Conservation (phyloP, 1,139 yeast species). For the Blastobotrys ciferrii region DNA sequence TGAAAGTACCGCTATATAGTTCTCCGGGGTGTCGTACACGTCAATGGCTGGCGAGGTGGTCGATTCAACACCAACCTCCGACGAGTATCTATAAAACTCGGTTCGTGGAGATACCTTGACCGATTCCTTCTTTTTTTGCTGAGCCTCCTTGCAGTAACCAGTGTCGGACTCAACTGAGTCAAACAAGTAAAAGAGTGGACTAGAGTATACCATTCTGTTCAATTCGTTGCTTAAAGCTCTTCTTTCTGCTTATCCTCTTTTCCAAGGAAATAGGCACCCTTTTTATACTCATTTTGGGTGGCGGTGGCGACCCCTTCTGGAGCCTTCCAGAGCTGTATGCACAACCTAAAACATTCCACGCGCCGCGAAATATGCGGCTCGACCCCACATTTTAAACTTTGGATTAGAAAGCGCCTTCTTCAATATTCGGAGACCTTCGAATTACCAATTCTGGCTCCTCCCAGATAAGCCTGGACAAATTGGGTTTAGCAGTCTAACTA, state of each 20-base stretch:
- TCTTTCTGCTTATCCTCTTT: background rate
- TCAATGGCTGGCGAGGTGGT: slow-evolving; percentile 49
- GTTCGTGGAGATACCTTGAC: background rate
- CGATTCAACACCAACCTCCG: slow-evolving; percentile 34
- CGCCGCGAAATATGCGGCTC: background rate
- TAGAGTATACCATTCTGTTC: slow-evolving; percentile 5
- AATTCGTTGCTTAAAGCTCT: background rate
- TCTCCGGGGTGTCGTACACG: slow-evolving; percentile 47
- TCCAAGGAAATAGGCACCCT: background rate
- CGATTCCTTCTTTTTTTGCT: background rate
- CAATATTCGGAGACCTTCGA: background rate
- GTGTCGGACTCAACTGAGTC: background rate
- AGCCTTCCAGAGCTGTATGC: background rate
- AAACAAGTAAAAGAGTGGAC: slow-evolving; percentile 2
- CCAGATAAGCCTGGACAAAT: too few relatives aligned
- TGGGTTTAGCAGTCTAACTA: too few relatives aligned
- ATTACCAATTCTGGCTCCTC: background rate
- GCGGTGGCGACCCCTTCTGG: slow-evolving; percentile 2
- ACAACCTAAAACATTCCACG: slow-evolving; percentile 2
- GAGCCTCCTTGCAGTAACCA: background rate
- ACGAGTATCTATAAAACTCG: slow-evolving; percentile 4
- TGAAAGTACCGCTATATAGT: slow-evolving; percentile 47
- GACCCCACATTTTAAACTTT: background rate
- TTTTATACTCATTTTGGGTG: slow-evolving; percentile 1
- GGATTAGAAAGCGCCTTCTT: background rate